Evolutionary conservation across 1,284 basidiomycete genomes (phyloP).

Genomic region (Austropuccinia psidii): DNA sequence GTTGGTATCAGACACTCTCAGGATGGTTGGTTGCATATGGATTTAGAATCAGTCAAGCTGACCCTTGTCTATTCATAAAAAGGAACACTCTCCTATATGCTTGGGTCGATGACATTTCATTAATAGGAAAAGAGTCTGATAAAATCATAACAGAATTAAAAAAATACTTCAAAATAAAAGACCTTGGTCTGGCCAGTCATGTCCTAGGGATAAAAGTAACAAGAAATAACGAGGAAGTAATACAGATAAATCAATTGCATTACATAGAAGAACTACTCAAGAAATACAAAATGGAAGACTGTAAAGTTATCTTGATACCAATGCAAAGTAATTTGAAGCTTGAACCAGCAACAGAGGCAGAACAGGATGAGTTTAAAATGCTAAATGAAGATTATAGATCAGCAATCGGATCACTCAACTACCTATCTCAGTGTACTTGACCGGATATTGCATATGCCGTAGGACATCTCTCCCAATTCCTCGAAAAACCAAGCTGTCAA

Average conservation of each 20-base stretch:
- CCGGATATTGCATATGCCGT: constrained; percentile 29
- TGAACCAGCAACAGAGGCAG: constrained; percentile 11
- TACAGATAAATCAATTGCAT: neutral
- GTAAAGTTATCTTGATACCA: constrained; percentile 8
- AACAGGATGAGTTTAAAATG: constrained; percentile 3
- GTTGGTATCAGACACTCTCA: neutral
- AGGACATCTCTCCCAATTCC: constrained; percentile 23
- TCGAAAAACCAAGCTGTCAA: constrained; percentile 7
- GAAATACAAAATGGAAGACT: constrained; percentile 14
- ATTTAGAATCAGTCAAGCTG: neutral
- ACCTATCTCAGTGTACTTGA: constrained; percentile 26
- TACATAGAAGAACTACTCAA: constrained; percentile 2
- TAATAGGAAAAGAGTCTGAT: neutral
- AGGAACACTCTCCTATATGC: neutral
- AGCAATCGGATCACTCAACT: constrained; percentile 23
- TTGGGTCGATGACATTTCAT: constrained; percentile 2
- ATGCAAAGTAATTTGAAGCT: constrained; percentile 31
- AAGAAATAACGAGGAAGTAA: neutral
- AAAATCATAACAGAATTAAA: neutral
- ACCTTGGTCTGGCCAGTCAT: neutral
- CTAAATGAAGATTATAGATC: neutral
- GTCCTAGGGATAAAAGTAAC: constrained; percentile 19
- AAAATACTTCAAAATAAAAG: constrained; percentile 9
- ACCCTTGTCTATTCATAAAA: constrained; percentile 3
- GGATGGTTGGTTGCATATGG: neutral